phyloP scores from a whole-genome alignment of 2,329 filamentous ascomycete species.

The Elsinoe arachidis region DNA sequence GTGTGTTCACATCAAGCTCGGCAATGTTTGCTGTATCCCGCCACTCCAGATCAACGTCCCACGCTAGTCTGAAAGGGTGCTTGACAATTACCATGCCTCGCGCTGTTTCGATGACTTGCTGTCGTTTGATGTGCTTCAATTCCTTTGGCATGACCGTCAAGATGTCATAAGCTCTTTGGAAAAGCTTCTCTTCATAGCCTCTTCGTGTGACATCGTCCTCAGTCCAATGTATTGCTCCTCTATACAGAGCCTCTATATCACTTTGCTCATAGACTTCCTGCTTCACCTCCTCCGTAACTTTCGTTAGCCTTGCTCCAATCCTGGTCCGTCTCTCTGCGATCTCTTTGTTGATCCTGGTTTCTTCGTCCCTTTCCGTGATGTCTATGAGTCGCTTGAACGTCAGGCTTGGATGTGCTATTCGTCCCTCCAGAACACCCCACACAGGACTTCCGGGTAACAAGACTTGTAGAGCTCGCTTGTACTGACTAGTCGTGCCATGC shows the following conservation, averaged over 20 bases:
- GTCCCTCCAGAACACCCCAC: constrained; percentile 74
- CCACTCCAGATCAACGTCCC: constrained; percentile 88
- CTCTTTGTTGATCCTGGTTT: constrained; percentile 77
- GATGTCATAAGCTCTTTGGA: constrained; percentile 71
- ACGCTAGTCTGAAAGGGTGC: constrained; percentile 79
- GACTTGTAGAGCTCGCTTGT: constrained; percentile 65
- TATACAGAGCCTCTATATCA: constrained; percentile 70
- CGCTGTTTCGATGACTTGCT: constrained; percentile 66
- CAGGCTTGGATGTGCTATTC: constrained; percentile 66
- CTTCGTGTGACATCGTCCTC: constrained; percentile 76
- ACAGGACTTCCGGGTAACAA: constrained; percentile 72
- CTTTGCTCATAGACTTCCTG: constrained; percentile 71
- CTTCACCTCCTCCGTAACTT: constrained; percentile 82
- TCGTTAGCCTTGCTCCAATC: constrained; percentile 71
- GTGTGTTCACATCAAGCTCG: constrained; percentile 69
- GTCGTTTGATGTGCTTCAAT: constrained; percentile 61
- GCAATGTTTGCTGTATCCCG: constrained; percentile 64
- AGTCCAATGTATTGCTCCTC: constrained; percentile 81
- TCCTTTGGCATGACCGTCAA: constrained; percentile 60
- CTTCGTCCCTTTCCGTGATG: constrained; percentile 77
- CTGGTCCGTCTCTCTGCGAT: constrained; percentile 84
- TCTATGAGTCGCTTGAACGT: constrained; percentile 78
- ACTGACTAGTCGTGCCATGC: constrained; percentile 63
- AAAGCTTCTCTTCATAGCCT: constrained; percentile 79
- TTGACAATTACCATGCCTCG: constrained; percentile 95